These are phyloP conservation scores for Trichomonas tenax DNA, from an alignment of 208 protist species.

Conservation along the genomic window DNA sequence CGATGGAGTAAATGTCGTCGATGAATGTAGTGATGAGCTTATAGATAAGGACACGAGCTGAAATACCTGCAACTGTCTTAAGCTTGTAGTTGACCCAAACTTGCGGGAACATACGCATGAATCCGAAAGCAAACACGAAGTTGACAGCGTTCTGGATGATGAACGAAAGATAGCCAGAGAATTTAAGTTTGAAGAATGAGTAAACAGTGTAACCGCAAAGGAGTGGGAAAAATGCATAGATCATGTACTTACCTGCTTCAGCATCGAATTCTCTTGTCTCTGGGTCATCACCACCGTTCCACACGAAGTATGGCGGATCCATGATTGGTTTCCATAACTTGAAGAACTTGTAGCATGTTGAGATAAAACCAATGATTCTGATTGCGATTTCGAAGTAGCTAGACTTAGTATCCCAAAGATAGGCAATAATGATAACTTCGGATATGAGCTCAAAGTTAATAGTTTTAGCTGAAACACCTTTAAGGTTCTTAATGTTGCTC, in stretches of 20 bases:
- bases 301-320: background rate
- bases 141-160: background rate
- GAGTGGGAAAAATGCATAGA: background rate
- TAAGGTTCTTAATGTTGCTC: background rate
- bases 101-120: background rate
- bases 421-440: background rate
- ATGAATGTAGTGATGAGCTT: background rate
- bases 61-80: background rate
- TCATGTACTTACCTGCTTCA: background rate
- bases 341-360: background rate
- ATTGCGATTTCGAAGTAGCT: background rate
- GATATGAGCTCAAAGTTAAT: background rate
- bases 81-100: constrained; percentile 11
- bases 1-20: background rate
- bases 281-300: background rate
- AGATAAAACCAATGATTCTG: background rate
- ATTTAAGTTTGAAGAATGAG: background rate
- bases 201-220: background rate
- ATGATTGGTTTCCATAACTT: background rate
- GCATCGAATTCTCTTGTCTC: background rate
- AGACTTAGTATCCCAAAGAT: background rate
- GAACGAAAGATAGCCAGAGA: background rate
- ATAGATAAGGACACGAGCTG: background rate
- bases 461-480: background rate
- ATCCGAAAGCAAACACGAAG: background rate